Evolutionary conservation across 2,329 filamentous ascomycete species (phyloP).

Genomic region (Aureobasidium vineae): DNA sequence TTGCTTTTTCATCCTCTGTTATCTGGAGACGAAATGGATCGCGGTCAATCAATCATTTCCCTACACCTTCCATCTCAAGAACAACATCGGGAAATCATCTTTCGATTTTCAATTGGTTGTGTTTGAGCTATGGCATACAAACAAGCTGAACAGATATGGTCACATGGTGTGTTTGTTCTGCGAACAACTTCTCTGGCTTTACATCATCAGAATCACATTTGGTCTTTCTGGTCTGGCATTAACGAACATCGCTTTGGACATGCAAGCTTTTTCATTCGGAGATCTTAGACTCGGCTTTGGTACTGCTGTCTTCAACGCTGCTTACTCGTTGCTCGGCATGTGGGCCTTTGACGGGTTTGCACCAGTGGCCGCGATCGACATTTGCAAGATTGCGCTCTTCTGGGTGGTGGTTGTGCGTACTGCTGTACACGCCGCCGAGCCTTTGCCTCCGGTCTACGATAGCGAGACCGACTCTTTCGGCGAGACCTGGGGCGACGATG

Average conservation of each 20-base stretch:
- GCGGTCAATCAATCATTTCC: constrained; percentile 27
- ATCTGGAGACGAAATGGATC: constrained; percentile 26
- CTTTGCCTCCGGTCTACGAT: constrained; percentile 23
- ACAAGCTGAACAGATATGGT: constrained; percentile 27
- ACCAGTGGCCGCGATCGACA: constrained; percentile 4
- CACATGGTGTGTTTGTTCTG: constrained; percentile 27
- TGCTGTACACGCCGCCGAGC: constrained; percentile 26
- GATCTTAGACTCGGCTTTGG: constrained; percentile 11
- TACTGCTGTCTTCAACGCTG: constrained; percentile 6
- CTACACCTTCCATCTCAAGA: constrained; percentile 27
- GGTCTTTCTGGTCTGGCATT: constrained; percentile 21
- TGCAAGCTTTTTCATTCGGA: constrained; percentile 23
- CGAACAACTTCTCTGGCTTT: constrained; percentile 25
- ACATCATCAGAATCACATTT: constrained; percentile 23
- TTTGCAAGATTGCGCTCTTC: constrained; percentile 24
- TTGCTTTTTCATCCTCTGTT: constrained; percentile 26
- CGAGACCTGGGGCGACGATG: constrained; percentile 21
- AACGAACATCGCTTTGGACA: constrained; percentile 9
- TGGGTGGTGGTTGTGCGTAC: constrained; percentile 26
- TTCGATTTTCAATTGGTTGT: constrained; percentile 26
- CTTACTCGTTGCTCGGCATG: constrained; percentile 24
- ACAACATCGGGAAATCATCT: constrained; percentile 18
- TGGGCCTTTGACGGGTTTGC: constrained; percentile 9
- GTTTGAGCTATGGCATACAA: constrained; percentile 27
- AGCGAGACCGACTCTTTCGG: constrained; percentile 9